A percentile compares a stretch with the other conserved stretches of the same genome.
phyloP scores from a whole-genome alignment of 169 alveolate species.

The Plasmodium relictum region DNA sequence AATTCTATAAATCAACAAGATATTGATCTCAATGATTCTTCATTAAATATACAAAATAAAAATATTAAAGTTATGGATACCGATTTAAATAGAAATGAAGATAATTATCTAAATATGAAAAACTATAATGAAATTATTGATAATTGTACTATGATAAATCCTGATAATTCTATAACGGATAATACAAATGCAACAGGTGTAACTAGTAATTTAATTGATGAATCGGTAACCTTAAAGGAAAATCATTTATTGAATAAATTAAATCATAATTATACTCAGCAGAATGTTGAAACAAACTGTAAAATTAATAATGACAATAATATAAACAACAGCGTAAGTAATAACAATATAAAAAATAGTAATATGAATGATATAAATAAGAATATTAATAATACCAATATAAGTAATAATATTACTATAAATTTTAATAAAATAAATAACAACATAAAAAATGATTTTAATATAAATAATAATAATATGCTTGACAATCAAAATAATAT shows the following conservation, averaged over 20 bases:
- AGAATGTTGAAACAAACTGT: not conserved
- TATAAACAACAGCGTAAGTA: not conserved
- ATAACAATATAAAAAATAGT: not conserved
- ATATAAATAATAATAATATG: not conserved
- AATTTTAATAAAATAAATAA: not conserved
- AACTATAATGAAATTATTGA: not conserved
- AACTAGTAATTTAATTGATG: not conserved
- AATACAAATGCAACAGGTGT: not conserved
- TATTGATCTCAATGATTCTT: not conserved
- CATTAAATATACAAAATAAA: constrained; percentile 2
- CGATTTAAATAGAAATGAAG: not conserved
- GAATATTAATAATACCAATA: not conserved
- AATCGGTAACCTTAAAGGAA: not conserved
- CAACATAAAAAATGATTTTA: not conserved
- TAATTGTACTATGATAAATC: not conserved
- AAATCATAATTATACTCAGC: not conserved
- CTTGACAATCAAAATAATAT: not conserved
- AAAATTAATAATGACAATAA: not conserved
- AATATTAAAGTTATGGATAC: not conserved
- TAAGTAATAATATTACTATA: not conserved
- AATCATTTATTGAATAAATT: not conserved
- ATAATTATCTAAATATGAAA: not conserved
- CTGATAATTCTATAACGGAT: not conserved
- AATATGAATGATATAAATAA: not conserved
- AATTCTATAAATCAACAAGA: not conserved